phyloP scores from a whole-genome alignment of 2,329 filamentous ascomycete genomes.

The Phialophora macrospora region DNA sequence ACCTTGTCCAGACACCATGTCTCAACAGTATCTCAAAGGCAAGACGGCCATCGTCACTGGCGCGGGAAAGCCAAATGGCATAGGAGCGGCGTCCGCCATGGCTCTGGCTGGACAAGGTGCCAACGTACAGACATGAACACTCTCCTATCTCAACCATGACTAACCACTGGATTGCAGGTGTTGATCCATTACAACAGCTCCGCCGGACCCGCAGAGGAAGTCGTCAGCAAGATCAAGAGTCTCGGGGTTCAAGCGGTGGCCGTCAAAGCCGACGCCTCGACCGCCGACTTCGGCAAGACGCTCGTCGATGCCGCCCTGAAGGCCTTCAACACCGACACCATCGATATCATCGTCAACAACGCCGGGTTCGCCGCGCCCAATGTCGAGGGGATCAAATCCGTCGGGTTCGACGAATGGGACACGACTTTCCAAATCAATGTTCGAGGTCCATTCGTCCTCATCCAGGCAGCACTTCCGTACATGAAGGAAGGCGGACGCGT shows the following conservation, averaged over 20 bases:
- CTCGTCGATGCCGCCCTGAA: conserved; percentile 33
- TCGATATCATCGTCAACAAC: conserved; percentile 39
- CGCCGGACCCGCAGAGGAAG: conserved; percentile 34
- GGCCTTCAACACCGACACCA: conserved; percentile 28
- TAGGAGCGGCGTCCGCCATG: conserved; percentile 35
- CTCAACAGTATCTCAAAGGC: conserved; percentile 30
- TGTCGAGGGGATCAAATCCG: conserved; percentile 23
- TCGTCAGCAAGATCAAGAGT: conserved; percentile 38
- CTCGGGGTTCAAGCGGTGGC: conserved; percentile 29
- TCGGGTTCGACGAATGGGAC: conserved; percentile 53
- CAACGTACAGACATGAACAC: conserved; percentile 15
- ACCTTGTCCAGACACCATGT: conserved; percentile 14
- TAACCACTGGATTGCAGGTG: conserved; percentile 38
- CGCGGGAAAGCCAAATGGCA: conserved; percentile 40
- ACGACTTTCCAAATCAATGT: conserved; percentile 58
- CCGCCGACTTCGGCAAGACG: conserved; percentile 25
- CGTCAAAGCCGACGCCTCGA: conserved; percentile 29
- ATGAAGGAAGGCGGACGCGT: conserved; percentile 57
- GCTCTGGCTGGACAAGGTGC: conserved; percentile 33
- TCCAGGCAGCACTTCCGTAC: conserved; percentile 57
- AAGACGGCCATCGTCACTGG: conserved; percentile 42
- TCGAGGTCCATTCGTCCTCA: conserved; percentile 62
- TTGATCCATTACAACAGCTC: conserved; percentile 43
- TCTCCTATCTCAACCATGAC: conserved; percentile 25
- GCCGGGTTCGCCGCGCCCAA: conserved; percentile 28